Percentiles rank a stretch among this genome's conserved stretches.
Evolutionary conservation across 2,329 filamentous ascomycete species (phyloP).

Genomic region (Trichophyton simii): DNA sequence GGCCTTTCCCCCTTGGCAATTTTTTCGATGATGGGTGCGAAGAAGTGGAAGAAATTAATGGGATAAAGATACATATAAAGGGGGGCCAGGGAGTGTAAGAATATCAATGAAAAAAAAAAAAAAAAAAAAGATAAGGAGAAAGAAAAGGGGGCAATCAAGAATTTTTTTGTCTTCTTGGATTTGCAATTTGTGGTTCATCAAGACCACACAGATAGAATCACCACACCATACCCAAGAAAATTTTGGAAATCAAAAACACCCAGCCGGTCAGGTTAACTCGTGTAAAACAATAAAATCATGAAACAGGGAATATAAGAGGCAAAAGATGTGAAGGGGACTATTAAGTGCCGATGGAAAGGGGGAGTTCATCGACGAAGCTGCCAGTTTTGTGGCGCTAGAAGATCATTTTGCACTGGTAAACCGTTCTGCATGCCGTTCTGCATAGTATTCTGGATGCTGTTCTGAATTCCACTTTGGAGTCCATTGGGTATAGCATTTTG

Average conservation of each 20-base stretch:
- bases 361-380: neutral
- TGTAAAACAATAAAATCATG: neutral
- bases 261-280: neutral
- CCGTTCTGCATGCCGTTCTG: neutral
- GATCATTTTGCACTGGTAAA: neutral
- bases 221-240: neutral
- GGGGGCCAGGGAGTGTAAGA: neutral
- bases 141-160: neutral
- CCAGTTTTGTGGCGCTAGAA: conserved; percentile 1
- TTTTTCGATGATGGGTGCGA: neutral
- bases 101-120: neutral
- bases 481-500: neutral
- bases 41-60: neutral
- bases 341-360: neutral
- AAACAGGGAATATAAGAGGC: neutral
- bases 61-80: neutral
- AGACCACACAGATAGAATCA: neutral
- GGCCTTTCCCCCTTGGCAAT: neutral
- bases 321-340: neutral
- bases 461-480: neutral
- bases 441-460: neutral
- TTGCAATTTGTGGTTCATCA: neutral
- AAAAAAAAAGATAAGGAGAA: neutral
- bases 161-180: neutral
- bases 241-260: neutral